Percentiles rank a stretch among this genome's conserved stretches.
These are phyloP conservation scores for Sechiopsis laciniata DNA, from an alignment of 306 rosid species.

Conservation along the genomic window DNA sequence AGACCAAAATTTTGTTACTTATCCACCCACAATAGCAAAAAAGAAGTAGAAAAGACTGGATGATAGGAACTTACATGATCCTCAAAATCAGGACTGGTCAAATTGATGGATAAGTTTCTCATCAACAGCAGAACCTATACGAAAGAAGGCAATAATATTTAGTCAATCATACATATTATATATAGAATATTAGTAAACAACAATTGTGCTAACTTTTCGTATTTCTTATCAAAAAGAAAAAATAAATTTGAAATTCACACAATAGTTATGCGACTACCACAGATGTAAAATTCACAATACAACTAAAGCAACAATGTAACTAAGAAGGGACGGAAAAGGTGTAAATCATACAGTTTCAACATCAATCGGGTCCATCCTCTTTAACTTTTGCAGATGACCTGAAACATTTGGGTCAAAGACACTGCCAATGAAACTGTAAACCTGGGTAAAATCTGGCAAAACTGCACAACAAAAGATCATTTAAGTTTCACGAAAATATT, in stretches of 20 bases:
- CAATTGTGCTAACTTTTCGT: background rate
- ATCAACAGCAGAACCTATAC: constrained; percentile 79
- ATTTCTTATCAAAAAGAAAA: background rate
- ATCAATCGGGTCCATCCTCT: constrained; percentile 83
- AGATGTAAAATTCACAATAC: background rate
- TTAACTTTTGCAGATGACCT: constrained; percentile 75
- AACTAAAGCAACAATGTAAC: background rate
- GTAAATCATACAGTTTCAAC: constrained; percentile 67
- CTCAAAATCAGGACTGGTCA: constrained; percentile 80
- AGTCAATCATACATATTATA: background rate
- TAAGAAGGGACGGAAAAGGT: background rate
- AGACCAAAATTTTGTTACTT: too few species aligned
- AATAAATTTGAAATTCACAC: background rate
- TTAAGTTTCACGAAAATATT: constrained; percentile 14
- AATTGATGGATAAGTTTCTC: constrained; percentile 88
- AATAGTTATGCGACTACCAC: background rate
- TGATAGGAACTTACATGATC: constrained; percentile 64
- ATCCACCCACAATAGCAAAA: background rate
- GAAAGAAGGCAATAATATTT: constrained; percentile 19
- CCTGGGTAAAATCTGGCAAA: constrained; percentile 84
- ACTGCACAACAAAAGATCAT: constrained; percentile 48
- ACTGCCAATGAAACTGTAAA: constrained; percentile 85
- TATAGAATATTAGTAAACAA: background rate
- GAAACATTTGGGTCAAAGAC: constrained; percentile 71
- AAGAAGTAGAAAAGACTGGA: background rate